These are phyloP conservation scores for Tolypocladium ophioglossoides DNA, from an alignment of 2,329 filamentous ascomycete species.

Conservation along the genomic window DNA sequence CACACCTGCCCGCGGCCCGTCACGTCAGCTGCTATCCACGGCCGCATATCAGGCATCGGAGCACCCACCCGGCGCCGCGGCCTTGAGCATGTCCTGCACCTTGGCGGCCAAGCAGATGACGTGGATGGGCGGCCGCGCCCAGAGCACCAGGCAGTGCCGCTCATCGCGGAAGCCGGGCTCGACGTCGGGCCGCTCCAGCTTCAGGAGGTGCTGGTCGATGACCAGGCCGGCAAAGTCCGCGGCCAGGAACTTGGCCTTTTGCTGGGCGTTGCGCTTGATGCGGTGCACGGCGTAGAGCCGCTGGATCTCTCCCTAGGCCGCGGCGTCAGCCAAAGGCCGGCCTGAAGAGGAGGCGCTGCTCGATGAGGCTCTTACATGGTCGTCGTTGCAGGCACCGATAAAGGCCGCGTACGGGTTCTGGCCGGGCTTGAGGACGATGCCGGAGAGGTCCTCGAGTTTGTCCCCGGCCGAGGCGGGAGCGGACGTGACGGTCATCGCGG, in stretches of 20 bases:
- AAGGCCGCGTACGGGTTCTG: conserved; percentile 70
- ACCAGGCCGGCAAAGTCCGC: conserved; percentile 58
- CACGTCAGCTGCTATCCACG: not conserved
- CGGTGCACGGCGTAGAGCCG: conserved; percentile 65
- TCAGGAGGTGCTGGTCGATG: conserved; percentile 65
- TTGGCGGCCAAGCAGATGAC: conserved; percentile 56
- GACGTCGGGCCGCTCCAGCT: conserved; percentile 51
- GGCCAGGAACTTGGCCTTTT: conserved; percentile 62
- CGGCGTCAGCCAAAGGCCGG: not conserved
- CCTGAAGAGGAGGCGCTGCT: no score
- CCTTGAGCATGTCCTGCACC: conserved; percentile 56
- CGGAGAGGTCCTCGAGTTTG: conserved; percentile 45
- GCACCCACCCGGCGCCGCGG: conserved; percentile 56
- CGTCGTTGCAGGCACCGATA: conserved; percentile 54
- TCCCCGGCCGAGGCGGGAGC: conserved; percentile 29
- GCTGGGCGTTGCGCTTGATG: conserved; percentile 62
- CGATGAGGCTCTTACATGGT: conserved; percentile 43
- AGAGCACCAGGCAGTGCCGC: conserved; percentile 76
- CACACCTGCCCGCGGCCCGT: conserved; percentile 44
- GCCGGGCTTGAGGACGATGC: conserved; percentile 35
- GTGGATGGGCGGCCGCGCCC: conserved; percentile 70
- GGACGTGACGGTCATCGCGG: not conserved
- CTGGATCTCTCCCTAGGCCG: conserved; percentile 53
- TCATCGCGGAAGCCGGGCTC: conserved; percentile 64
- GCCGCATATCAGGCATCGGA: no score